Conservation (phyloP, 2,329 filamentous ascomycete species). For the Beauveria sp. region DNA sequence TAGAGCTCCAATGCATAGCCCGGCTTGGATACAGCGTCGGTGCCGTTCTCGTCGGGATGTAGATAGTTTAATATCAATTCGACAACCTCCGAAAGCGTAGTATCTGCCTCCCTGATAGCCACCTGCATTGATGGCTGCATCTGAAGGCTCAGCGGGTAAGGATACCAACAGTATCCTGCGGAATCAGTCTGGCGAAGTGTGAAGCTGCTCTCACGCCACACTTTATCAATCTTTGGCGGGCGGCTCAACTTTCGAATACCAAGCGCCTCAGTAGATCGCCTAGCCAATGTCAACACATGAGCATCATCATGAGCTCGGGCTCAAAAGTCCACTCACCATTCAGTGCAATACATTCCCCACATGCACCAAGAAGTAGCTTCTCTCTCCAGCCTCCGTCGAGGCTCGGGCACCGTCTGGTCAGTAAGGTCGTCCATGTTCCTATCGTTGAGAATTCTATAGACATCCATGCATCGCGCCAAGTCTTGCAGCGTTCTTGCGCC, state of each 20-base stretch:
- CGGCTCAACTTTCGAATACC: background rate
- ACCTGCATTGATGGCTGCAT: background rate
- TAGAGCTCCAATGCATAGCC: background rate
- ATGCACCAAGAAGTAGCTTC: background rate
- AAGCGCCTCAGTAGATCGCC: background rate
- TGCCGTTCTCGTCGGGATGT: background rate
- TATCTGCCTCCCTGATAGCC: background rate
- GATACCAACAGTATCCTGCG: background rate
- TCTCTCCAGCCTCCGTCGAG: background rate
- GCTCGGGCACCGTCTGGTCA: background rate
- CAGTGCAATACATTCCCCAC: background rate
- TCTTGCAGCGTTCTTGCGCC: background rate
- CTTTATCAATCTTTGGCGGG: background rate
- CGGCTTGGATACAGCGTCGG: background rate
- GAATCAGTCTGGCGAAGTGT: background rate
- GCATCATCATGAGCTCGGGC: background rate
- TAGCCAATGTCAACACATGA: background rate
- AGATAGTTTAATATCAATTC: background rate
- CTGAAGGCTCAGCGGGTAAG: background rate
- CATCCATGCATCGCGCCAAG: background rate
- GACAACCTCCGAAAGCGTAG: background rate
- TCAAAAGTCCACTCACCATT: background rate
- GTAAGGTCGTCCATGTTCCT: background rate
- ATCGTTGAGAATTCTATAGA: background rate
- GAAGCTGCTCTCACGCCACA: background rate